Base-by-base conservation (phyloP, 805 yeast species). In the Millerago galiae region DNA sequence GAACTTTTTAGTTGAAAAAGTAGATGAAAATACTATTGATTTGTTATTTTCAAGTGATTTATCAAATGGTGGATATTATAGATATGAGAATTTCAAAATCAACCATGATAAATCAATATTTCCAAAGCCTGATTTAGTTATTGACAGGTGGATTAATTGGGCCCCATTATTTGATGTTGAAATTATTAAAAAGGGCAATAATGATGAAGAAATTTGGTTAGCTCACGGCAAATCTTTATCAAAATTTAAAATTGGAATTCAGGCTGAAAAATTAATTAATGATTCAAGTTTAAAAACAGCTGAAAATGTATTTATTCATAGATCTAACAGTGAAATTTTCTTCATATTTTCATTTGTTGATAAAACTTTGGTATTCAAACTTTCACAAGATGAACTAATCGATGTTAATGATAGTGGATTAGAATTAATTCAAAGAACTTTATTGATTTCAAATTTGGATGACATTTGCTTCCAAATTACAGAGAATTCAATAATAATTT, bases 151-250 rank as follows among this genome's bases (percentile, higher is more conserved):
- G 53, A 62, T 60, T 30, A 71, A 67, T 46, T 74, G 79, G 79
- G 63, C 77, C 0, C 78, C 79, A 0, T 40, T 73, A 2, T 44
- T 68, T 15, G 77, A 73, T 53, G 52, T 68, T 2, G 61, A 56
- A 43, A 52, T 70, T 3, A 55, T 70, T 1, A 45, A 33, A 29
- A 50, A 29, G 44, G 44, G 24, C 7, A 21, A 39, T 38, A 50
- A 40, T 2, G 33, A 51, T 6, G 67, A 70, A 40, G 77, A 73
- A 40, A 44, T 72, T 2, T 73, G 77, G 52, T 46, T 44, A 15
- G 49, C 48, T 2, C 58, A 54, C 43, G 57, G 55, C 1, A 50
- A 40, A 17, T 41, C 37, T 2, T 8, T 56, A 1, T 53, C 61
- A 0, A 43, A 38, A 9, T 10, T 57, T 7, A 47, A 41, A 13